Conservation (phyloP, 140 eudicot species). For the Anethum foeniculum region DNA sequence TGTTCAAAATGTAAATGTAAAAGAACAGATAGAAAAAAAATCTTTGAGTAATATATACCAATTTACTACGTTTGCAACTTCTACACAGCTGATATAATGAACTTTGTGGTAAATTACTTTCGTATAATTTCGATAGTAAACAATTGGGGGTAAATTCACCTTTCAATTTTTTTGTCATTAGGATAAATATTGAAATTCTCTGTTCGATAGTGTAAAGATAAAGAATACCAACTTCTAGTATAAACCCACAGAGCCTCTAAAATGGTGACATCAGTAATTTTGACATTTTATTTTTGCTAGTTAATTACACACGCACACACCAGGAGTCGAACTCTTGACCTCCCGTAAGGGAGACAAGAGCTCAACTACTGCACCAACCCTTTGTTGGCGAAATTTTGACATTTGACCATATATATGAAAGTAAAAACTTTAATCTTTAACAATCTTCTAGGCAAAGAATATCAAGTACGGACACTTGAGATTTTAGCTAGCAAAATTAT, state of each 20-base stretch:
- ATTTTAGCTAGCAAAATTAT: not conserved
- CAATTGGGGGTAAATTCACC: not conserved
- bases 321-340: no score
- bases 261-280: not conserved
- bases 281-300: not conserved
- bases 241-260: not conserved
- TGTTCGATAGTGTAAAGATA: not conserved
- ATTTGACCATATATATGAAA: not conserved
- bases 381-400: not conserved
- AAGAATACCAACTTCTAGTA: not conserved
- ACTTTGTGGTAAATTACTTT: not conserved
- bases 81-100: not conserved
- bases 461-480: not conserved
- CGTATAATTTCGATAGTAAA: not conserved
- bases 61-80: not conserved
- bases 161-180: not conserved
- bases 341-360: no score
- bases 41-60: not conserved
- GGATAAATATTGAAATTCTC: not conserved
- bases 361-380: no score
- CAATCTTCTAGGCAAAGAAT: not conserved
- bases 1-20: not conserved
- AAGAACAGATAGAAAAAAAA: not conserved
- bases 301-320: no score
- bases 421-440: not conserved